Evolutionary conservation across 2,329 filamentous ascomycete species (phyloP).

Genomic region (Volutella citrinella): DNA sequence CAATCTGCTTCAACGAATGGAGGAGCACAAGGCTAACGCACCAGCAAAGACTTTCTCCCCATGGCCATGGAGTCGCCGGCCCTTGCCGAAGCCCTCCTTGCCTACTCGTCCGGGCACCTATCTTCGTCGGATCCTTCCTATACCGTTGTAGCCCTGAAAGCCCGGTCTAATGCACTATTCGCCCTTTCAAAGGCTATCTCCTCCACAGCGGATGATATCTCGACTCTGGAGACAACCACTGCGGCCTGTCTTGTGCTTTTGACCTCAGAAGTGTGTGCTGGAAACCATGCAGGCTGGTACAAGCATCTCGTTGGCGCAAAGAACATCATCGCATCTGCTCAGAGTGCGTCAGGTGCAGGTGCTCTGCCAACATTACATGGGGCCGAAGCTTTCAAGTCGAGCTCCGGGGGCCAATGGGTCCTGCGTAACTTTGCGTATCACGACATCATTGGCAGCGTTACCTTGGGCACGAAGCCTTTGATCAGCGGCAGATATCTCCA

Average conservation of each 20-base stretch:
- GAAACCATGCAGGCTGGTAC: conserved; percentile 3
- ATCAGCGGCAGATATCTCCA: not conserved
- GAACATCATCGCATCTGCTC: not conserved
- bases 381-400: conserved; percentile 4
- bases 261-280: conserved; percentile 1
- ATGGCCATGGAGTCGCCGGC: conserved; percentile 7
- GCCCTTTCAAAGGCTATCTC: conserved; percentile 2
- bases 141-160: conserved; percentile 4
- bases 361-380: too few species aligned
- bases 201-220: conserved; percentile 1
- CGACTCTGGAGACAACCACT: conserved; percentile 1
- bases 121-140: conserved; percentile 2
- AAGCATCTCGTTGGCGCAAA: conserved; percentile 1
- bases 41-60: conserved; percentile 1
- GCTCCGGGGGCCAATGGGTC: conserved; percentile 4
- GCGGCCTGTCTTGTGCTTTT: conserved; percentile 6
- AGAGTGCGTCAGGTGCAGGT: too few species aligned
- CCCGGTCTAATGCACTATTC: conserved; percentile 2
- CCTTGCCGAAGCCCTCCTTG: conserved; percentile 4
- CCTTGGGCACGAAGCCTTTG: conserved; percentile 2
- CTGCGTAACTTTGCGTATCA: conserved; percentile 7
- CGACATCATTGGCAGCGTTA: conserved; percentile 7
- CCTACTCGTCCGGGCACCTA: conserved; percentile 5
- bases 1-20: too few species aligned
- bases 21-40: too few species aligned